Evolutionary conservation across 768 basidiomycete genomes (phyloP).

Genomic region (Lentinula lateritia): DNA sequence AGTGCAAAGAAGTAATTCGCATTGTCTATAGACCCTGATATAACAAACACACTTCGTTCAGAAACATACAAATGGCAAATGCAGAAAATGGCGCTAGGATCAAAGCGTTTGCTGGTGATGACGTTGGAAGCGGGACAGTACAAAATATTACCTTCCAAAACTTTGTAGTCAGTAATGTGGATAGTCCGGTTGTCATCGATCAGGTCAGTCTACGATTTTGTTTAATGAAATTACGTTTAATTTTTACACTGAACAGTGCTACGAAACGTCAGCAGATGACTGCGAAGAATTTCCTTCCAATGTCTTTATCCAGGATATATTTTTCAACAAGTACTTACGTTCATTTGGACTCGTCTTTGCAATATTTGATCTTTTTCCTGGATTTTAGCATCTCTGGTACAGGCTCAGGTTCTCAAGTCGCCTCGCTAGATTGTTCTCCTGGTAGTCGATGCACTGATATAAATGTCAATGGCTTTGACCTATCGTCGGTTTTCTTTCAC

Average conservation of each 20-base stretch:
- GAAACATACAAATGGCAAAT: slow-evolving; percentile 55
- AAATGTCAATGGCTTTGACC: slow-evolving; percentile 38
- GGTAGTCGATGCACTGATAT: slow-evolving; percentile 45
- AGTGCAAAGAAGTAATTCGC: slow-evolving; percentile 8
- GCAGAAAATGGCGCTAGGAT: slow-evolving; percentile 64
- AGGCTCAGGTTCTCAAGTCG: slow-evolving; percentile 48
- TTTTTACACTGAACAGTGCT: slow-evolving; percentile 30
- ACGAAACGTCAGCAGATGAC: slow-evolving; percentile 37
- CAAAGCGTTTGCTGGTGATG: slow-evolving; percentile 60
- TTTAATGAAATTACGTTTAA: background rate
- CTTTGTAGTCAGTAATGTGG: slow-evolving; percentile 48
- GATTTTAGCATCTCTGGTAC: slow-evolving; percentile 51
- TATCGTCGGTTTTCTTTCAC: slow-evolving; percentile 29
- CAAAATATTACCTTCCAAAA: slow-evolving; percentile 50
- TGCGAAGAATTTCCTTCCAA: slow-evolving; percentile 54
- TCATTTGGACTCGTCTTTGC: background rate
- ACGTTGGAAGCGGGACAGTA: slow-evolving; percentile 54
- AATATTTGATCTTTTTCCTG: background rate
- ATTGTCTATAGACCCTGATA: background rate
- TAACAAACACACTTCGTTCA: slow-evolving; percentile 12
- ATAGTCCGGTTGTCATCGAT: slow-evolving; percentile 56
- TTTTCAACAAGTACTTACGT: slow-evolving; percentile 39
- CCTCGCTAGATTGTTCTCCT: slow-evolving; percentile 50
- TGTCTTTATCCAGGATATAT: slow-evolving; percentile 50
- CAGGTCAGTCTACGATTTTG: slow-evolving; percentile 26